A percentile compares a stretch with the other conserved stretches of the same genome.
Conservation (phyloP, 139 green algal genomes). For the Chlamydomonas incerta region DNA sequence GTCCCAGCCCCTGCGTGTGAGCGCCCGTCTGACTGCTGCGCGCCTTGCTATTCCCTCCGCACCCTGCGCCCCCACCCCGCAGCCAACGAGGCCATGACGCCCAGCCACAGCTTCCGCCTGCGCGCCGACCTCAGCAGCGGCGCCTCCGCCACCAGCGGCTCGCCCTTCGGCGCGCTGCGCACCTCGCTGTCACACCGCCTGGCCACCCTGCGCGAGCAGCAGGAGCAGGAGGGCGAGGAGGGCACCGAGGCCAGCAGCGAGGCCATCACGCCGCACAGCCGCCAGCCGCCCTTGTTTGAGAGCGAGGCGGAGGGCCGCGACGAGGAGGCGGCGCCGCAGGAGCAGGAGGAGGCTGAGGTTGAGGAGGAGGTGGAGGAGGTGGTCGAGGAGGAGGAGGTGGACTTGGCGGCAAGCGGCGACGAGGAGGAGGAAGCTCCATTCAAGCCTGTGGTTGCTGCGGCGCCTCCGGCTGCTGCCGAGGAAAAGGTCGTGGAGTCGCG, state of each 20-base stretch:
- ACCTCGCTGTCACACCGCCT: not conserved
- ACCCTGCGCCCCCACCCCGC: no score
- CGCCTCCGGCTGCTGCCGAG: not conserved
- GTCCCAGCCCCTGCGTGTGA: no score
- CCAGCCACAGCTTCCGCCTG: slow-evolving; percentile 32
- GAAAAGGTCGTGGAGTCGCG: not conserved
- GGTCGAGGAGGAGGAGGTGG: slow-evolving; percentile 9
- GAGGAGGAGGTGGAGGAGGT: not conserved
- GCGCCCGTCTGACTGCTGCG: no score
- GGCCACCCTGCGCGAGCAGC: slow-evolving; percentile 4
- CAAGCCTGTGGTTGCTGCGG: not conserved
- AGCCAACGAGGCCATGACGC: slow-evolving; percentile 18
- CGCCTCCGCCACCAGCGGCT: not conserved
- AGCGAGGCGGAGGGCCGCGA: not conserved
- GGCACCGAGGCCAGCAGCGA: slow-evolving; percentile 9
- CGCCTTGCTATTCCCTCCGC: no score
- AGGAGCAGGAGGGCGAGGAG: slow-evolving; percentile 35
- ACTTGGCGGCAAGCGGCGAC: not conserved
- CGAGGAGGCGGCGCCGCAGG: not conserved
- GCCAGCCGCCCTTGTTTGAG: not conserved
- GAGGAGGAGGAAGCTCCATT: slow-evolving; percentile 1
- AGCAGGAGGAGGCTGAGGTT: not conserved
- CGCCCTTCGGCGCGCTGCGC: slow-evolving; percentile 1
- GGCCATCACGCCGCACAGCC: not conserved
- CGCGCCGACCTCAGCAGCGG: not conserved